Evolutionary conservation across 2,329 filamentous ascomycete genomes (phyloP), one percentile per base, ranked within the genome.

Genomic region (Paraconiothyrium sp.): DNA sequence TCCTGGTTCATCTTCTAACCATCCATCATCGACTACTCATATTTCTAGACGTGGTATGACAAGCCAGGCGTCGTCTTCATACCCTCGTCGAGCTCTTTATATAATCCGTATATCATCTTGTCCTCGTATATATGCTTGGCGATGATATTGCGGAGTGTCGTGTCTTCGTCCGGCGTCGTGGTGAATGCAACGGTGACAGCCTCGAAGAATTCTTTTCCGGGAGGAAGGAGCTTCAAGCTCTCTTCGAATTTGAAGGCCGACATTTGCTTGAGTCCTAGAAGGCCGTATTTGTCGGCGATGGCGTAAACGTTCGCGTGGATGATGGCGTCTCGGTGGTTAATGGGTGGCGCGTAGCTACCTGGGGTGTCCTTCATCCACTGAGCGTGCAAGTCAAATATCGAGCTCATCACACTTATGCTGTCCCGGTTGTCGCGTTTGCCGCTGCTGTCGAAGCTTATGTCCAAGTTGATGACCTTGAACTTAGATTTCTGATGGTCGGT

Each of bases 221-320:
- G 39, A n/a, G 37, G 62, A 10, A 46, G 39, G 14, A 8, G 3
- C 4, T 54, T 13, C 6, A 44, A 22, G 41, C 35, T 39, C 3
- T 20, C 16, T 32, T 52, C 14, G 41, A 65, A 65, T 22, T 63
- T 65, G 44, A 54, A 22, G 1, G 14, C 14, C 11, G 50, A 57
- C 8, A n/a, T 4, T 2, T 35, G 22, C 34, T 64, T 64, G 0
- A 67, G 57, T 2, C 54, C 50, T 5, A n/a, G 50, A 27, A 67
- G 35, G 10, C 55, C 34, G 49, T 66, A 66, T 32, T 62, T 67
- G 32, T 64, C 63, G n/a, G 63, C 63, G 34, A 67, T 46, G 4
- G 56, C 47, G 32, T 66, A 67, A 11, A 67, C 14, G 16, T 59
- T 44, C 2, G 59, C 59, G 55, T 67, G 60, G 9, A 55, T 57